Base-by-base conservation (phyloP, 768 basidiomycete genomes). In the Phallus indusiatus region DNA sequence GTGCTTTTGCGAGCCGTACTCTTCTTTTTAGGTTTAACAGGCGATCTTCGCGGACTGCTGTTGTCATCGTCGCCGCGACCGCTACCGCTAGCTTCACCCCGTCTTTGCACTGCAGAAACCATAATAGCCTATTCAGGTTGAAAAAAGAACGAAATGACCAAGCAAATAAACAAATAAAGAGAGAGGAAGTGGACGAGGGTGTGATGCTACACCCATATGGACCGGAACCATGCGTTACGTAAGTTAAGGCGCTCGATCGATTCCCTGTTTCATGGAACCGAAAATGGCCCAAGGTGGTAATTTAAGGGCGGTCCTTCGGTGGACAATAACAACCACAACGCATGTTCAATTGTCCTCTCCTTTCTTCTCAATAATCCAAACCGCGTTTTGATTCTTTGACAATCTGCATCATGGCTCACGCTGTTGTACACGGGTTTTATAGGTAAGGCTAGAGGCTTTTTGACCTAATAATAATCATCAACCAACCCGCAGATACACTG, bases 1-100 rank as follows among this genome's bases (percentile, higher is more conserved):
- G 90, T 90, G 71, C 83, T 88, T 72, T 94, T 94, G 62, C 93
- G 81, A 11, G 93, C 92, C 0, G 90, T 92, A 58, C 66, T 75
- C 73, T 14, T 70, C 71, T 63, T 75, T 66, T 77, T 80, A 5
- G 14, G 20, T 70, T 84, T 85, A 6, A 75, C 66, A 12, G 69
- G 62, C 4, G 67, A 64, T 5, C 73, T 74, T 11, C 81, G 76
- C 1, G 80, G 74, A 1, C 78, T 74, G 6, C 77, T 73, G 60
- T 78, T 76, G 9, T 77, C 75, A 63, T n/a, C n/a, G n/a, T n/a
- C n/a, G n/a, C n/a, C n/a, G n/a, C n/a, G n/a, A n/a, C n/a, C n/a
- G n/a, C n/a, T n/a, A n/a, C 70, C 48, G 54, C 67, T 51, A 74
- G 70, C 49, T 65, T 64, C 47, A 63, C 61, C 14, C 56, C 61